Conservation (phyloP, 768 basidiomycete species). For the Boletales sp. region DNA sequence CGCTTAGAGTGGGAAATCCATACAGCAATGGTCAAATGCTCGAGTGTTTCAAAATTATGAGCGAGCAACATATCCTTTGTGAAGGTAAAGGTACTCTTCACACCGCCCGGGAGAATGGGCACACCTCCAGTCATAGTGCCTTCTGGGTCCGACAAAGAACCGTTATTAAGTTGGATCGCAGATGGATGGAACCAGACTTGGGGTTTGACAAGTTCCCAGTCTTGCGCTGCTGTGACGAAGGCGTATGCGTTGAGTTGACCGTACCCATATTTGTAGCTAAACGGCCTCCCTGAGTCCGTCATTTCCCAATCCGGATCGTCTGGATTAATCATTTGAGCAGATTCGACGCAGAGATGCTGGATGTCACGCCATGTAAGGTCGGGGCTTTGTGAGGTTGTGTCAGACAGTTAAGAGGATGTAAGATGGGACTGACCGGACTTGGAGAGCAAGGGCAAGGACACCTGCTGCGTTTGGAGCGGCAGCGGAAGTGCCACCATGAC, state of each 20-base stretch:
- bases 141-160: slow-evolving; percentile 46
- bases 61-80: slow-evolving; percentile 62
- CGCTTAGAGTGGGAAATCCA: slow-evolving; percentile 87
- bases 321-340: slow-evolving; percentile 73
- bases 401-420: slow-evolving; percentile 2
- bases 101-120: slow-evolving; percentile 61
- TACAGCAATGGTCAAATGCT: slow-evolving; percentile 89
- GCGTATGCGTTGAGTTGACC: slow-evolving; percentile 82
- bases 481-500: slow-evolving; percentile 95
- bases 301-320: slow-evolving; percentile 94
- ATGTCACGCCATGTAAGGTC: slow-evolving; percentile 97
- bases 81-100: slow-evolving; percentile 61
- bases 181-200: slow-evolving; percentile 87
- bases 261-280: slow-evolving; percentile 94
- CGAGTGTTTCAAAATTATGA: slow-evolving; percentile 82
- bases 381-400: slow-evolving; percentile 48
- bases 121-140: slow-evolving; percentile 58
- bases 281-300: slow-evolving; percentile 51
- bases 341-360: slow-evolving; percentile 82
- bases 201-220: slow-evolving; percentile 88
- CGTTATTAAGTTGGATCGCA: slow-evolving; percentile 61
- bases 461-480: slow-evolving; percentile 97
- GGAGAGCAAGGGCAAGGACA: slow-evolving; percentile 85
- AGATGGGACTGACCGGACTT: slow-evolving; percentile 61
- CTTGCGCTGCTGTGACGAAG: slow-evolving; percentile 76